Evolutionary conservation across 345 rosid species (phyloP), one percentile per base, ranked within the genome.

Genomic region (Populus davidiana): DNA sequence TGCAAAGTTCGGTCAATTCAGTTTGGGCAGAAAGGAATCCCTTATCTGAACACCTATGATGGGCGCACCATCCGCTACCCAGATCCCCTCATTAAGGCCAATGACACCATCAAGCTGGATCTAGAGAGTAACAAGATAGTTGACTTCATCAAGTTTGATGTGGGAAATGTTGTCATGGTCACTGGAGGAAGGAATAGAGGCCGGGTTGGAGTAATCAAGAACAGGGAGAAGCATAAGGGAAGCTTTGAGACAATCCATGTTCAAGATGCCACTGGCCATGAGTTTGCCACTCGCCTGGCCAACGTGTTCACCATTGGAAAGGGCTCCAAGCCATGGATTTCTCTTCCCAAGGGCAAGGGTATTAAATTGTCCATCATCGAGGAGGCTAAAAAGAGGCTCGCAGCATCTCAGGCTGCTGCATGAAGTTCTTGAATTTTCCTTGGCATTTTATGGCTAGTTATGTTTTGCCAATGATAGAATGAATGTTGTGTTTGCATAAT

Each of bases 161-260:
- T 91, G 0, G 98, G 98, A 17, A 93, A 93, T 63, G 96, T 93
- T 70, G 96, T 93, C 80, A 93, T 90, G 98, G 98, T 93, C 29
- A 93, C 98, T 0, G 98, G 96, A 14, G 98, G 98, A 5, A 89
- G 98, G 81, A 93, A 93, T 86, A 91, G 93, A 80, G 98, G 96
- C 43, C 91, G 96, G 70, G 96, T 90, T 16, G 98, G 98, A 49
- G 86, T 91, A 67, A 85, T 93, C 25, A 93, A 93, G 87, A 91
- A 81, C 87, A 77, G 96, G 67, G 98, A 93, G 81, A 93, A 93
- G 86, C 93, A 91, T 23, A 91, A 93, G 93, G 96, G 97, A 71
- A 91, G 90, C 85, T 91, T 93, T 61, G 96, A 93, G 79, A 93
- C 97, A 0, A 85, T 93, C 35, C 97, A 93, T 68, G 76, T 93